Conservation (phyloP, 257 asterid species). For the Solanum peruvianum region DNA sequence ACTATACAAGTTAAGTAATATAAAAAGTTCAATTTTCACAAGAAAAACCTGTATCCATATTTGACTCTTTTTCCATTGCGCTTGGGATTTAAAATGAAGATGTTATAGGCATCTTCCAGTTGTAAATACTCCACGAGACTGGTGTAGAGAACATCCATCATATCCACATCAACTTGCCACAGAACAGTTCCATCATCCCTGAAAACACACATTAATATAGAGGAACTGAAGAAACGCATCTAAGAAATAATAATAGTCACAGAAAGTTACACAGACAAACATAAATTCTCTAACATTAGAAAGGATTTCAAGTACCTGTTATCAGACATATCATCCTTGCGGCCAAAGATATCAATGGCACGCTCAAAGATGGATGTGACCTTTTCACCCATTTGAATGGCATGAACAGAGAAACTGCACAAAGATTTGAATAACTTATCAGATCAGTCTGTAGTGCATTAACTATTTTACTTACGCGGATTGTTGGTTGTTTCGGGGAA, state of each 20-base stretch:
- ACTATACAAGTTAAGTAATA: background rate
- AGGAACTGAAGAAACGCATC: background rate
- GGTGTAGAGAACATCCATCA: constrained; percentile 67
- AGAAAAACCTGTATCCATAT: constrained; percentile 83
- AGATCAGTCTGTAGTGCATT: background rate
- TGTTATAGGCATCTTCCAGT: constrained; percentile 72
- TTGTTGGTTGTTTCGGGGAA: background rate
- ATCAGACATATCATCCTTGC: constrained; percentile 48
- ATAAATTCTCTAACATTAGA: background rate
- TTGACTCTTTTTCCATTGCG: constrained; percentile 49
- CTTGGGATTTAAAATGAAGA: constrained; percentile 86
- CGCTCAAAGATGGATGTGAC: constrained; percentile 85
- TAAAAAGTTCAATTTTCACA: constrained; percentile 1
- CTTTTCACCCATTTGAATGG: constrained; percentile 93
- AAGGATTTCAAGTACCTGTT: constrained; percentile 35
- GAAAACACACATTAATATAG: background rate
- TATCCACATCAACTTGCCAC: constrained; percentile 96
- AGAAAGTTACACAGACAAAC: background rate
- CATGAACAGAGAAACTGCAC: constrained; percentile 89
- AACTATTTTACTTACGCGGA: background rate
- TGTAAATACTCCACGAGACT: constrained; percentile 93
- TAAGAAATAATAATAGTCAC: background rate
- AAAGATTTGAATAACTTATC: constrained; percentile 12
- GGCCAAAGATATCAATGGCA: constrained; percentile 81
- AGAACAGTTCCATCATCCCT: constrained; percentile 58